A percentile compares a stretch with the other conserved stretches of the same genome.
Conservation (phyloP, 2,329 filamentous ascomycete species). For the Pestalotiopsis sp. region DNA sequence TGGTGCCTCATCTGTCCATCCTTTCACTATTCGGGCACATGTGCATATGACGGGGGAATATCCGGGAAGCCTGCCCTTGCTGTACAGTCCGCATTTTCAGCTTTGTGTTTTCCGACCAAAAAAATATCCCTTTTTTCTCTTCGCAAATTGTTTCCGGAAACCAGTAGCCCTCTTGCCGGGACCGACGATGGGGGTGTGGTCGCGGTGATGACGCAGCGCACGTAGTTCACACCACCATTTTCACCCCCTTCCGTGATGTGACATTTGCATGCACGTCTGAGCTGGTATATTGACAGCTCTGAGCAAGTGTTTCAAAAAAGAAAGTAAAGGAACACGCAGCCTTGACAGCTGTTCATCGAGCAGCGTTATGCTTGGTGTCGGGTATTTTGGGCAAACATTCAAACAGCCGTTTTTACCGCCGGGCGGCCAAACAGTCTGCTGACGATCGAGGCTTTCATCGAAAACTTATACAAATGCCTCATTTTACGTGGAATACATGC, state of each 20-base stretch:
- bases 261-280: conserved; percentile 21
- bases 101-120: neutral
- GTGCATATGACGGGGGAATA: conserved; percentile 7
- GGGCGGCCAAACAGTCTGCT: neutral
- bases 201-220: neutral
- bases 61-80: neutral
- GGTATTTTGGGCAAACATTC: neutral
- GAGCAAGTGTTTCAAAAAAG: conserved; percentile 24
- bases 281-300: conserved; percentile 11
- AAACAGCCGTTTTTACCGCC: neutral
- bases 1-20: neutral
- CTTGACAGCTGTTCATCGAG: too few species aligned
- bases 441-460: neutral
- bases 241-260: conserved; percentile 20
- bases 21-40: conserved; percentile 4
- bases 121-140: neutral
- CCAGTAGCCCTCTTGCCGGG: neutral
- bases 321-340: neutral
- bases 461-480: neutral
- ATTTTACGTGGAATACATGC: neutral
- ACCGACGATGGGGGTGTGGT: neutral
- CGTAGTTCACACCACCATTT: neutral
- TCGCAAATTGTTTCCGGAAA: conserved; percentile 4
- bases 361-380: neutral
- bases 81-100: neutral